Evolutionary conservation across 1,284 basidiomycete genomes (phyloP), one percentile per base, ranked within the genome.

Genomic region (Ustilago cynodontis): DNA sequence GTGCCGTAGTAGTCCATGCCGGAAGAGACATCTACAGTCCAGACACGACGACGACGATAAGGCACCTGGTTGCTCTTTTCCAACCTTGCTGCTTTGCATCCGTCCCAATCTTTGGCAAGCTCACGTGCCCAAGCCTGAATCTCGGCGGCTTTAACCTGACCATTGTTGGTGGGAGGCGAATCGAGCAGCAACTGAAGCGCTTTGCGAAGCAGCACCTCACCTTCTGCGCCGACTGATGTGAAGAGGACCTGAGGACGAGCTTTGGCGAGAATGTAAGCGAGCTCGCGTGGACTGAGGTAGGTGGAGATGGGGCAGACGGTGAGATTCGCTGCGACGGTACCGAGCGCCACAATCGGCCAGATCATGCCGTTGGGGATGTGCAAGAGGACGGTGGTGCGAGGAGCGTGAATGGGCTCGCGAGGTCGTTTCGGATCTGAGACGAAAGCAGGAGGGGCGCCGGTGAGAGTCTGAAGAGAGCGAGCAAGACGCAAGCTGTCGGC

Each of bases 311-410:
- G 82, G 10, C 85, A 86, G 47, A 86, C 82, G 62, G 85, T 84
- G 54, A 67, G 76, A 26, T 70, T 69, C 43, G 72, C 72, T 18
- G 77, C 69, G 20, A 81, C 68, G 24, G 83, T 78, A 18, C 86
- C 87, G 49, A 86, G 83, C 1, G 84, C 78, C 24, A 87, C 67
- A 9, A 85, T 66, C 2, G 81, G 78, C 69, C 84, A 87, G 3
- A 79, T 76, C 13, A 86, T 75, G 53, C 83, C 86, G 54, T 87
- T 87, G 64, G 87, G 85, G 4, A 87, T 77, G 66, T 87, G 86
- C 6, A 87, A 64, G 11, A 87, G 78, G 3, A 87, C 78, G 28
- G 85, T 79, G 13, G 86, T 77, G 5, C 72, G 50, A 2, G 80
- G 76, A 16, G 78, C 66, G 62, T 82, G 80, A 49, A 82, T 76